Conservation (phyloP, 2,329 filamentous ascomycete species). For the Zalaria sp. region DNA sequence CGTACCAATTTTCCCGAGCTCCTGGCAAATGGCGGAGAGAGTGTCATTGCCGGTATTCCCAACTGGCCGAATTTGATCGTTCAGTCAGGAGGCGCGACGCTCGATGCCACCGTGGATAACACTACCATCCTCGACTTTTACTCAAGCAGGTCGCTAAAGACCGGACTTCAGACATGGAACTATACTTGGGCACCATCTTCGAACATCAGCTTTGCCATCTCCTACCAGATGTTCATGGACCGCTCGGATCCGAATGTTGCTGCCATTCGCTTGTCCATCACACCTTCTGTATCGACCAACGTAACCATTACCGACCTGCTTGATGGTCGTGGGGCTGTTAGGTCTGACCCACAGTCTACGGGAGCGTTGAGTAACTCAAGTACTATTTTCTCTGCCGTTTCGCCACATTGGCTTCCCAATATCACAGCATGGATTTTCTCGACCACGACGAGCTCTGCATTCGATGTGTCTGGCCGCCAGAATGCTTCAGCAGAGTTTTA, state of each 20-base stretch:
- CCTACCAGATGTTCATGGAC: constrained; percentile 53
- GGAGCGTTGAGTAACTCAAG: constrained; percentile 35
- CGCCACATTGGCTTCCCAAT: constrained; percentile 45
- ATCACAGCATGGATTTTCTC: constrained; percentile 49
- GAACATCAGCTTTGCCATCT: constrained; percentile 39
- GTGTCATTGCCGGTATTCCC: constrained; percentile 56
- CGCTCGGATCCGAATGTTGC: constrained; percentile 49
- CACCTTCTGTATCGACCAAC: constrained; percentile 36
- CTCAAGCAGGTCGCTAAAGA: constrained; percentile 47
- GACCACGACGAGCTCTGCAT: constrained; percentile 33
- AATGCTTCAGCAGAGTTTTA: constrained; percentile 32
- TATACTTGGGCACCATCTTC: constrained; percentile 50
- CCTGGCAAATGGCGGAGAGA: constrained; percentile 55
- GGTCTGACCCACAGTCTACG: constrained; percentile 45
- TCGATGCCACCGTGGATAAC: constrained; percentile 47
- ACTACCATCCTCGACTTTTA: constrained; percentile 45
- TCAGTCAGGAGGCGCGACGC: constrained; percentile 36
- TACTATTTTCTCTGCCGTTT: constrained; percentile 51
- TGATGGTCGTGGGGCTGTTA: constrained; percentile 53
- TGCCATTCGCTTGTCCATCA: constrained; percentile 45
- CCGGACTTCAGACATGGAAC: constrained; percentile 48
- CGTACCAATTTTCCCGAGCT: constrained; percentile 55
- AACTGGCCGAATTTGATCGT: constrained; percentile 51
- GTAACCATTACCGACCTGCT: constrained; percentile 52
- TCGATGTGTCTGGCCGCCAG: constrained; percentile 20